phyloP scores from a whole-genome alignment of 2,329 filamentous ascomycete genomes.

The Fusarium acutatum region DNA sequence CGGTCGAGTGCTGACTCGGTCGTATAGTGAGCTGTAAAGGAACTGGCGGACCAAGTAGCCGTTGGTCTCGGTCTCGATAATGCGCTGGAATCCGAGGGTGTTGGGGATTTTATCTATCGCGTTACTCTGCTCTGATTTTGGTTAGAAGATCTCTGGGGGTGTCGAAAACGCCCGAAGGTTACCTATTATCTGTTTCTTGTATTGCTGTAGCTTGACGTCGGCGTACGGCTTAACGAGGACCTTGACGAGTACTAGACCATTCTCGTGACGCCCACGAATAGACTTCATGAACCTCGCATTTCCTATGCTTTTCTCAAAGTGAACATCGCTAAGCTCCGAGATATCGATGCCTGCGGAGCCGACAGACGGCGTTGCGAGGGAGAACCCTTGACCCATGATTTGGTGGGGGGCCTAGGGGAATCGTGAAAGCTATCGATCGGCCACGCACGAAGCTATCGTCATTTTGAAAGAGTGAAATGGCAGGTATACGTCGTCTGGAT shows the following conservation, averaged over 20 bases:
- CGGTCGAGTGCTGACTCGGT: conserved; percentile 93
- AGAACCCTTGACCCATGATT: conserved; percentile 95
- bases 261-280: conserved; percentile 86
- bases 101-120: conserved; percentile 86
- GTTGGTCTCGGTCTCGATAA: conserved; percentile 90
- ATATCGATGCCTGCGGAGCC: conserved; percentile 94
- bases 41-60: conserved; percentile 95
- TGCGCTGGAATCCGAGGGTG: conserved; percentile 86
- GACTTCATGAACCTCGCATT: conserved; percentile 97
- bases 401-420: conserved; percentile 21
- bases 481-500: not conserved
- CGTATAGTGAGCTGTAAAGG: conserved; percentile 95
- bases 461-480: conserved; percentile 30
- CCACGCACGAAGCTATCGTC: conserved; percentile 32
- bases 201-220: conserved; percentile 80
- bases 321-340: conserved; percentile 87
- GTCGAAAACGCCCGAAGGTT: conserved; percentile 41
- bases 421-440: conserved; percentile 39
- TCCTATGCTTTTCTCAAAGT: conserved; percentile 91
- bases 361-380: conserved; percentile 87
- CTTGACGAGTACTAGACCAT: conserved; percentile 93
- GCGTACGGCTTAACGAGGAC: conserved; percentile 92
- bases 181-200: conserved; percentile 81
- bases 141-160: not conserved
- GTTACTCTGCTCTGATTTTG: conserved; percentile 76